These are phyloP conservation scores for Pholiota molesta DNA, from an alignment of 768 basidiomycete genomes.

Conservation along the genomic window DNA sequence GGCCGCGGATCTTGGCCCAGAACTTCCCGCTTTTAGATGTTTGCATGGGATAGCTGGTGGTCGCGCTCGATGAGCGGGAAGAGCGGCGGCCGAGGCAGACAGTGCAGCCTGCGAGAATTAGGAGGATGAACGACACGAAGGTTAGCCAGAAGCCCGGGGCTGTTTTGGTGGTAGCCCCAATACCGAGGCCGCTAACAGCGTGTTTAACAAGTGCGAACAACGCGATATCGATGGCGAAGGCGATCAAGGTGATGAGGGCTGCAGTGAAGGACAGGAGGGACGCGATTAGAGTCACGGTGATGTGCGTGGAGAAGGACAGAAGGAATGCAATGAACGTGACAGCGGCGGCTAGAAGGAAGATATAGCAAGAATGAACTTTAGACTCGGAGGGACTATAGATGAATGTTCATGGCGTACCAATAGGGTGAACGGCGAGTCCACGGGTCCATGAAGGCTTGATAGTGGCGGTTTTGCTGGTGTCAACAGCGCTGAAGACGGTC, in stretches of 20 bases:
- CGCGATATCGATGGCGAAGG: slow-evolving; percentile 79
- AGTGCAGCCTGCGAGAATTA: slow-evolving; percentile 66
- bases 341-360: slow-evolving; percentile 41
- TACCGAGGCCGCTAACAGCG: slow-evolving; percentile 54
- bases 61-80: slow-evolving; percentile 49
- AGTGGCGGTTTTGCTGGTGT: slow-evolving; percentile 37
- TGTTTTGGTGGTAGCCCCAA: slow-evolving; percentile 51
- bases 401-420: slow-evolving; percentile 51
- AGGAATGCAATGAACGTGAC: slow-evolving; percentile 67
- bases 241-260: slow-evolving; percentile 66
- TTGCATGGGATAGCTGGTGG: slow-evolving; percentile 37
- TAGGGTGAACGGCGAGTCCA: slow-evolving; percentile 75
- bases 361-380: not conserved
- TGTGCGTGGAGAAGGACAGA: slow-evolving; percentile 61
- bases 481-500: slow-evolving; percentile 33
- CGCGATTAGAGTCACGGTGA: slow-evolving; percentile 61
- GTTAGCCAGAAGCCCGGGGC: slow-evolving; percentile 74
- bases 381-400: not conserved
- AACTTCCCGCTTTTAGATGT: slow-evolving; percentile 1
- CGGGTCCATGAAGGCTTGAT: slow-evolving; percentile 69
- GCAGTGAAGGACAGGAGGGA: slow-evolving; percentile 73
- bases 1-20: slow-evolving; percentile 7
- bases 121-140: slow-evolving; percentile 64
- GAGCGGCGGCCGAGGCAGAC: slow-evolving; percentile 71
- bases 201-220: slow-evolving; percentile 66